Conservation (phyloP, 2,329 filamentous ascomycete species). For the Clonostachys byssicola region DNA sequence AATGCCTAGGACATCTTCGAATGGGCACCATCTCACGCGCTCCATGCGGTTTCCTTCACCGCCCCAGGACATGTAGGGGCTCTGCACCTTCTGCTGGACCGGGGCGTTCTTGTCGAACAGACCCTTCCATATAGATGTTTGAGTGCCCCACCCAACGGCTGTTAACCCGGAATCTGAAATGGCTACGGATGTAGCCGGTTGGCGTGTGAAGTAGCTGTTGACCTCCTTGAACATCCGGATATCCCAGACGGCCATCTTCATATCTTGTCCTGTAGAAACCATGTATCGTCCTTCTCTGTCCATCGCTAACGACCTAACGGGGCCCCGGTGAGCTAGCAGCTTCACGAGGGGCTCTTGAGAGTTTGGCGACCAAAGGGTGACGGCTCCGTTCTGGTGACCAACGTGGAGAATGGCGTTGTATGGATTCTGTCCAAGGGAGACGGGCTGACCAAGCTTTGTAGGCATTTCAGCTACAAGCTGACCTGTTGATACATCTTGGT, state of each 20-base stretch:
- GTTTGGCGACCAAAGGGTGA: conserved; percentile 95
- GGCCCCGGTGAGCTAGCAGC: conserved; percentile 82
- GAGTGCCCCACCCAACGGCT: conserved; percentile 87
- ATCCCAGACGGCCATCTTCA: conserved; percentile 93
- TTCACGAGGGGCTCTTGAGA: conserved; percentile 83
- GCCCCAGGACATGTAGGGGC: conserved; percentile 91
- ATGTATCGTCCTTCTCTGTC: conserved; percentile 93
- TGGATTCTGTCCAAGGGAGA: conserved; percentile 81
- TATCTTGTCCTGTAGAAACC: conserved; percentile 87
- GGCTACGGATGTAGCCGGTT: conserved; percentile 76
- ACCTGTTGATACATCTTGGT: conserved; percentile 92
- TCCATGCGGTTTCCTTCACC: conserved; percentile 80
- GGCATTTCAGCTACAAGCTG: conserved; percentile 81
- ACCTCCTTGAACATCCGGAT: conserved; percentile 92
- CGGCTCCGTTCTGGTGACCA: conserved; percentile 91
- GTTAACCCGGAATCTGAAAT: conserved; percentile 88
- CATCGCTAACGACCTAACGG: conserved; percentile 78
- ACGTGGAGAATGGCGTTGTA: conserved; percentile 90
- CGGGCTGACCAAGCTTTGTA: conserved; percentile 80
- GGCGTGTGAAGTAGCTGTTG: conserved; percentile 79
- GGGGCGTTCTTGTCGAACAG: conserved; percentile 71
- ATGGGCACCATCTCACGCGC: conserved; percentile 86
- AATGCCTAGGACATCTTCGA: conserved; percentile 87
- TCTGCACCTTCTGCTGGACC: conserved; percentile 76
- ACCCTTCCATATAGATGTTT: conserved; percentile 85